Conservation (phyloP, 2,329 filamentous ascomycete species). For the Paecilomyces sp. region DNA sequence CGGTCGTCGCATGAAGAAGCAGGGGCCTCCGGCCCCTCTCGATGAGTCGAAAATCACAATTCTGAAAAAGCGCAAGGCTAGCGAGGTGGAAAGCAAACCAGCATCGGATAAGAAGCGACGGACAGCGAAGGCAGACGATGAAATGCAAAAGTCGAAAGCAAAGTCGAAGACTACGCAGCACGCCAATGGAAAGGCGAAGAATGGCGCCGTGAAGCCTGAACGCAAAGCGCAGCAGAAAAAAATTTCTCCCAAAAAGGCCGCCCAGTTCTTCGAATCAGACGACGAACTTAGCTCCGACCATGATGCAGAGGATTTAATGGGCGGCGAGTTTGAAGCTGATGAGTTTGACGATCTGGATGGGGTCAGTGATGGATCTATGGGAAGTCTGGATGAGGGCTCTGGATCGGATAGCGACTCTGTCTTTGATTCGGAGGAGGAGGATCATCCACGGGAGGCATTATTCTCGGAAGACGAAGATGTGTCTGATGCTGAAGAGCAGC, state of each 20-base stretch:
- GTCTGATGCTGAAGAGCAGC: slow-evolving; percentile 77
- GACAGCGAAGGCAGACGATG: slow-evolving; percentile 39
- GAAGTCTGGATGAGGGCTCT: slow-evolving; percentile 35
- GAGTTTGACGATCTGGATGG: slow-evolving; percentile 40
- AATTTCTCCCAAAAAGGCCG: slow-evolving; percentile 32
- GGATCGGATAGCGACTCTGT: slow-evolving; percentile 41
- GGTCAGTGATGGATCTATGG: slow-evolving; percentile 37
- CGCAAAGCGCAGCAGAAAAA: slow-evolving; percentile 26
- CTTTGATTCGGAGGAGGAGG: slow-evolving; percentile 65
- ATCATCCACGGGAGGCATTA: slow-evolving; percentile 56
- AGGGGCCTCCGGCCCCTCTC: slow-evolving; percentile 75
- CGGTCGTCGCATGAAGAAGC: slow-evolving; percentile 91
- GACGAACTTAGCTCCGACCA: slow-evolving; percentile 28
- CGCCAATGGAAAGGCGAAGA: slow-evolving; percentile 26
- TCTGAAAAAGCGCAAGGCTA: slow-evolving; percentile 75
- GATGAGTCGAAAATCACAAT: slow-evolving; percentile 59
- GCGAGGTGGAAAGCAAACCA: slow-evolving; percentile 52
- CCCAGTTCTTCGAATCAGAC: slow-evolving; percentile 28
- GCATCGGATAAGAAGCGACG: slow-evolving; percentile 61
- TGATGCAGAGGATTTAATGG: slow-evolving; percentile 32
- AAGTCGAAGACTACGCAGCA: slow-evolving; percentile 35
- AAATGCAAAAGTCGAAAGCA: slow-evolving; percentile 28
- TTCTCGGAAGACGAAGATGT: slow-evolving; percentile 95
- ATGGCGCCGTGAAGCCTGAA: slow-evolving; percentile 19
- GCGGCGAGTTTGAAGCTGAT: slow-evolving; percentile 42